A percentile compares a stretch with the other conserved stretches of the same genome.
phyloP scores from a whole-genome alignment of 2,329 filamentous ascomycete species.

The Penicillium sp. region DNA sequence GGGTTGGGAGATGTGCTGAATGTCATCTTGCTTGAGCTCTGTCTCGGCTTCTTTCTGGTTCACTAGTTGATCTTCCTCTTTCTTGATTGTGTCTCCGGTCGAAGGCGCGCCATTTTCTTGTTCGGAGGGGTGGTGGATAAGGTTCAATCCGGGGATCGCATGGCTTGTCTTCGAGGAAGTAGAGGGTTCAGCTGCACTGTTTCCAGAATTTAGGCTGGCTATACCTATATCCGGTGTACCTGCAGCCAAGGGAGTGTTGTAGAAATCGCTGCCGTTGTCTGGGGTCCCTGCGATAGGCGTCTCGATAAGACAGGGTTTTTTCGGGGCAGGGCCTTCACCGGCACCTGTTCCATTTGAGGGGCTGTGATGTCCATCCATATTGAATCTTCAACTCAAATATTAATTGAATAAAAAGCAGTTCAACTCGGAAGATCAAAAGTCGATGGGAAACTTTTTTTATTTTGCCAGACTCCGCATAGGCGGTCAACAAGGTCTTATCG shows the following conservation, averaged over 20 bases:
- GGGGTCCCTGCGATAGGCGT: slow-evolving; percentile 33
- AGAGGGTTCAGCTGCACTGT: slow-evolving; percentile 14
- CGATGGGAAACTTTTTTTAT: slow-evolving; percentile 28
- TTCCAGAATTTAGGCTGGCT: slow-evolving; percentile 2
- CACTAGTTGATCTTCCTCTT: slow-evolving; percentile 2
- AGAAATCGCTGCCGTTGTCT: slow-evolving; percentile 45
- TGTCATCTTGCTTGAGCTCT: neutral
- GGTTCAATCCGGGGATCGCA: slow-evolving; percentile 40
- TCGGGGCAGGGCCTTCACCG: slow-evolving; percentile 26
- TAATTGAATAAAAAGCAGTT: neutral
- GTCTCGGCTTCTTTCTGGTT: neutral
- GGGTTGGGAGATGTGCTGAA: neutral
- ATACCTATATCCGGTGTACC: slow-evolving; percentile 29
- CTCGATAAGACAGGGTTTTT: slow-evolving; percentile 31
- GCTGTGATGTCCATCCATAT: slow-evolving; percentile 29
- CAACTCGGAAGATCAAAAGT: slow-evolving; percentile 7
- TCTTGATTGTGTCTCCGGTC: slow-evolving; percentile 1
- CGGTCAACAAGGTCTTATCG: slow-evolving; percentile 32
- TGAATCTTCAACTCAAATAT: slow-evolving; percentile 8
- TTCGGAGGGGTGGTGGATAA: slow-evolving; percentile 28
- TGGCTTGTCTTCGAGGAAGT: slow-evolving; percentile 21
- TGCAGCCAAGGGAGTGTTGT: slow-evolving; percentile 39
- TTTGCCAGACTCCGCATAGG: slow-evolving; percentile 24
- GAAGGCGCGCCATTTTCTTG: slow-evolving; percentile 5
- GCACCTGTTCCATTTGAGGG: slow-evolving; percentile 14